Evolutionary conservation across 192 early-diverging fungal genomes (phyloP).

Genomic region (Coemansia sp.): DNA sequence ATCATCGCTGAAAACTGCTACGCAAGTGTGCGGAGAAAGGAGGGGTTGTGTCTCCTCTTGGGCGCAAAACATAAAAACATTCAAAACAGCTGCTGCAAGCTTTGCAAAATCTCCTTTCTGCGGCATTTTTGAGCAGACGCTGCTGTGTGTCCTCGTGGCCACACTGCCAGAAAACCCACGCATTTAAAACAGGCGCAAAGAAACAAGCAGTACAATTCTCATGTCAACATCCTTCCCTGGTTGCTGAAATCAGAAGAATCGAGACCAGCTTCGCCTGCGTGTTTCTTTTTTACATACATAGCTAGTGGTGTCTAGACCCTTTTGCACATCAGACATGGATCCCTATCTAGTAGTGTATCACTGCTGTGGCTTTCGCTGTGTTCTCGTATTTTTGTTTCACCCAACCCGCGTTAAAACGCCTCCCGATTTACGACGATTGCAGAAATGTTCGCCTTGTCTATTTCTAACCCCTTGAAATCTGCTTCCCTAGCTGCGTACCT

Average conservation of each 20-base stretch:
- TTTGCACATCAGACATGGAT: neutral
- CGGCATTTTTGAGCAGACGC: no score
- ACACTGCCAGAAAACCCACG: neutral
- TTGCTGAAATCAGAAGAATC: neutral
- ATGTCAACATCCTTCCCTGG: neutral
- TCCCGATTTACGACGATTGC: no score
- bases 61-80: neutral
- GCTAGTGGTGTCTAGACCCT: conserved; percentile 7
- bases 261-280: neutral
- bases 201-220: no score
- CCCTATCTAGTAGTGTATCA: neutral
- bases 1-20: neutral
- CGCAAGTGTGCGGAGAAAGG: neutral
- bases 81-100: no score
- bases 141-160: neutral
- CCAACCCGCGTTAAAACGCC: no score
- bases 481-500: neutral
- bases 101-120: no score
- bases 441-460: no score
- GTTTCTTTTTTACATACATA: conserved; percentile 1
- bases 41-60: neutral
- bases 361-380: neutral
- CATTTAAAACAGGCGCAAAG: no score
- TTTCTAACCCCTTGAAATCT: no score
- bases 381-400: neutral